A percentile compares a stretch with the other conserved stretches of the same genome.
These are phyloP conservation scores for Cladochytrium replicatum DNA, from an alignment of 192 early-diverging fungal genomes.

Conservation along the genomic window DNA sequence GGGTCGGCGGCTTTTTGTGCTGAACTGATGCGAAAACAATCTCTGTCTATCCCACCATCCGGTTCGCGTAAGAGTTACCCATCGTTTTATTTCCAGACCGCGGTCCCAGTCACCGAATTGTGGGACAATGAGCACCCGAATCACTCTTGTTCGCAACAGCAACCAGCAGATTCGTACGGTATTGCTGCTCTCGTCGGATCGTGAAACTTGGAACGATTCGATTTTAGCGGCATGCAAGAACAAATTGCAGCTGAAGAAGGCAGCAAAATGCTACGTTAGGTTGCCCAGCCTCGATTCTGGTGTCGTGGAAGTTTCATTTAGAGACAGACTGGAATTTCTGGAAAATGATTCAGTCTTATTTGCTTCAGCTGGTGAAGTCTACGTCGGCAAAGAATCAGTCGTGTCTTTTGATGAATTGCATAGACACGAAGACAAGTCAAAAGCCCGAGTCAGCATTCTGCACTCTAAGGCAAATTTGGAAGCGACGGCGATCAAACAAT, in stretches of 20 bases:
- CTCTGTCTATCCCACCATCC: no score
- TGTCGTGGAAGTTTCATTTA: no score
- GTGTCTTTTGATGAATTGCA: no score
- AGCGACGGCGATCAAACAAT: slow-evolving; percentile 29
- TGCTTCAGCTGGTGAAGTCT: slow-evolving; percentile 41
- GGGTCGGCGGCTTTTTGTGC: no score
- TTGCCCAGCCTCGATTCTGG: no score
- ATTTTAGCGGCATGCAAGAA: slow-evolving; percentile 38
- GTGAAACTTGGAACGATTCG: slow-evolving; percentile 14
- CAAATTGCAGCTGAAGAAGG: slow-evolving; percentile 43
- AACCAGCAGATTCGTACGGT: slow-evolving; percentile 32
- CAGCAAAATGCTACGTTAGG: slow-evolving; percentile 25
- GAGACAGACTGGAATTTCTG: no score
- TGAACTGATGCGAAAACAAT: no score
- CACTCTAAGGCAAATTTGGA: slow-evolving; percentile 34
- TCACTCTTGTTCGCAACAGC: slow-evolving; percentile 39
- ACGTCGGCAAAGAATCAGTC: slow-evolving; percentile 27
- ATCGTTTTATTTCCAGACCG: no score
- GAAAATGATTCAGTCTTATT: slow-evolving; percentile 30
- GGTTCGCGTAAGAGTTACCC: no score
- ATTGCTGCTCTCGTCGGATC: slow-evolving; percentile 22
- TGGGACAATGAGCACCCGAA: no score
- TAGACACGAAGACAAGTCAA: background rate
- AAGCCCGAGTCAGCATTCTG: slow-evolving; percentile 22
- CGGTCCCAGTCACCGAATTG: no score